These are phyloP conservation scores for Ustilaginoidea virens DNA, from an alignment of 2,329 filamentous ascomycete genomes.

Conservation along the genomic window DNA sequence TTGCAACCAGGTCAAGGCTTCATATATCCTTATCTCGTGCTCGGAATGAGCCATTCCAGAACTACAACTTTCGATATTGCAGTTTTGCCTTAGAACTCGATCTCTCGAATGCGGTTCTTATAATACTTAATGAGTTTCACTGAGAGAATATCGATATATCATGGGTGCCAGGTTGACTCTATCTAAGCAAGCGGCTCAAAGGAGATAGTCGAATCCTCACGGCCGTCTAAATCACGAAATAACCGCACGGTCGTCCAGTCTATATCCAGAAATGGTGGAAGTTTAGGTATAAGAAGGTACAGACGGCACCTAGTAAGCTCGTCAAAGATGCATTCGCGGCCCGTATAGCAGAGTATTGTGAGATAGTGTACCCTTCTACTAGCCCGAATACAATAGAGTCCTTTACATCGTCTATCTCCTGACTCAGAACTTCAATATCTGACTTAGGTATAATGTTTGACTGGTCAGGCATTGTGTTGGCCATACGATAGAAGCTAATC, in stretches of 20 bases:
- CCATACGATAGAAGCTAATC: no score
- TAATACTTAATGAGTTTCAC: background rate
- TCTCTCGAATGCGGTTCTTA: background rate
- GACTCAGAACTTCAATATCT: constrained; percentile 1
- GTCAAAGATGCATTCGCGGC: background rate
- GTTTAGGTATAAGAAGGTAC: background rate
- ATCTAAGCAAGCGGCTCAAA: constrained; percentile 1
- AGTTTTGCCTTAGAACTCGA: background rate
- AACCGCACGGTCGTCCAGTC: background rate
- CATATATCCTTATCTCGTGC: background rate
- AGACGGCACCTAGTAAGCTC: background rate
- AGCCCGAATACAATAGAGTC: background rate
- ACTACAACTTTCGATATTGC: background rate
- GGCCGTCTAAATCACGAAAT: background rate
- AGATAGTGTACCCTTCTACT: background rate
- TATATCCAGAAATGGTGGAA: background rate
- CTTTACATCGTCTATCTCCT: background rate
- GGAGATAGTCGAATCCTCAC: constrained; percentile 1
- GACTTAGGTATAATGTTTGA: no score
- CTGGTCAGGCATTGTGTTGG: no score
- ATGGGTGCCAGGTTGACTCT: constrained; percentile 4
- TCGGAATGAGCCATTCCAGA: background rate
- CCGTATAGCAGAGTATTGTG: background rate
- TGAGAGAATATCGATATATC: constrained; percentile 4
- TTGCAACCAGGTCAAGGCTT: background rate